Percentiles rank a stretch among this genome's conserved stretches.
Evolutionary conservation across 2,329 filamentous ascomycete genomes (phyloP).

Genomic region (Aureobasidium pullulans): DNA sequence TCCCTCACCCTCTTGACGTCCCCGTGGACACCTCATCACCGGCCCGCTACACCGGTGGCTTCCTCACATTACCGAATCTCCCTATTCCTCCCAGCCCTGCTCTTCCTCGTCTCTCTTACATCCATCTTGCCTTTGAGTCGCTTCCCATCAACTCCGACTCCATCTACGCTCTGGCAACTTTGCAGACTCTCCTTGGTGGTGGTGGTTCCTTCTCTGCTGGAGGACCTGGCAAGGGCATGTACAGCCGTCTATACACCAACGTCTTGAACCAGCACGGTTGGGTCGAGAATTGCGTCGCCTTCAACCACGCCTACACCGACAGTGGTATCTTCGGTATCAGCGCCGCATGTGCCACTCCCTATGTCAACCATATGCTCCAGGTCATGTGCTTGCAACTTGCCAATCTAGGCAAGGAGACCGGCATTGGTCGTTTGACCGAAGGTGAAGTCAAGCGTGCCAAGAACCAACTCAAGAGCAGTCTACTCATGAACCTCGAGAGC

Average conservation of each 20-base stretch:
- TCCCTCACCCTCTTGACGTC: conserved; percentile 38
- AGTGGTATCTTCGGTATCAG: conserved; percentile 92
- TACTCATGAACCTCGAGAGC: conserved; percentile 96
- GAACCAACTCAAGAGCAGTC: conserved; percentile 83
- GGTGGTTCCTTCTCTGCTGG: conserved; percentile 95
- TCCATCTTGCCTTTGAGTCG: conserved; percentile 93
- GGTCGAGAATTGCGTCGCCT: conserved; percentile 92
- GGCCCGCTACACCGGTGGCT: conserved; percentile 87
- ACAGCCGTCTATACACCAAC: conserved; percentile 93
- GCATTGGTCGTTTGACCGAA: conserved; percentile 63
- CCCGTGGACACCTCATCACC: conserved; percentile 53
- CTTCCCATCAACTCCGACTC: conserved; percentile 83
- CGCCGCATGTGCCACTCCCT: conserved; percentile 71
- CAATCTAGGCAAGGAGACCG: conserved; percentile 65
- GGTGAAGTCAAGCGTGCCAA: conserved; percentile 86
- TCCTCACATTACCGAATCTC: conserved; percentile 74
- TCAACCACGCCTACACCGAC: conserved; percentile 97
- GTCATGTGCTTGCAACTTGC: conserved; percentile 90
- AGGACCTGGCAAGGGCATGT: conserved; percentile 98
- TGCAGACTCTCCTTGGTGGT: conserved; percentile 91
- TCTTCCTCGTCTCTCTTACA: conserved; percentile 76
- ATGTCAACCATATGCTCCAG: conserved; percentile 78
- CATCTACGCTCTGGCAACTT: conserved; percentile 90
- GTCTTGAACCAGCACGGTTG: conserved; percentile 96
- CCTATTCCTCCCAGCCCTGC: conserved; percentile 71